phyloP scores from a whole-genome alignment of 164 flowering plant genomes.

The Vitis cinerea region DNA sequence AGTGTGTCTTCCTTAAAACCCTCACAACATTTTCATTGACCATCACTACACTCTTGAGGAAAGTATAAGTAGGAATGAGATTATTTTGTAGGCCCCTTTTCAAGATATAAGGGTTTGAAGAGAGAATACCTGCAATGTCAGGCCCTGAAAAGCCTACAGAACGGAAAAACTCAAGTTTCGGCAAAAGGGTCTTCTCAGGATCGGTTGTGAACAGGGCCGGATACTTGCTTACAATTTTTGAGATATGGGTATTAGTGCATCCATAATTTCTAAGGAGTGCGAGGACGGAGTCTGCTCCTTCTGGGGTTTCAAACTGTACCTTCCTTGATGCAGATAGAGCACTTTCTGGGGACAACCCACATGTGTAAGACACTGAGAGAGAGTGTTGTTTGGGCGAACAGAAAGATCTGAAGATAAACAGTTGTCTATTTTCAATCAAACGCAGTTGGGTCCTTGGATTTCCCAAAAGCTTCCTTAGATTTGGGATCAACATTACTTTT shows the following conservation, averaged over 20 bases:
- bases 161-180: slow-evolving; percentile 35
- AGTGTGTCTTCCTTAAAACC: not conserved
- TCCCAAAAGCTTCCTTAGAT: no score
- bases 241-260: slow-evolving; percentile 16
- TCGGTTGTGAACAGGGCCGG: slow-evolving; percentile 20
- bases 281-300: slow-evolving; percentile 18
- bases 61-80: slow-evolving; percentile 23
- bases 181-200: slow-evolving; percentile 28
- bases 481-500: no score
- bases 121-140: slow-evolving; percentile 12
- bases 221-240: slow-evolving; percentile 14
- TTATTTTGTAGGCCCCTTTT: slow-evolving; percentile 17
- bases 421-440: no score
- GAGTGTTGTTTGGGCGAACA: not conserved
- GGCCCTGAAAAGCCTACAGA: slow-evolving; percentile 22
- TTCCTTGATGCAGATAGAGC: slow-evolving; percentile 16
- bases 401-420: no score
- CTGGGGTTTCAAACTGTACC: slow-evolving; percentile 12
- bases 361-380: slow-evolving; percentile 26
- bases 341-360: slow-evolving; percentile 26
- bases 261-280: slow-evolving; percentile 19
- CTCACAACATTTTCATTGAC: slow-evolving; percentile 13
- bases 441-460: no score
- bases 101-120: slow-evolving; percentile 11
- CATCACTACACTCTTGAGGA: slow-evolving; percentile 14